Evolutionary conservation across 495 filamentous ascomycete genomes (phyloP).

Genomic region (Podospora sp.): DNA sequence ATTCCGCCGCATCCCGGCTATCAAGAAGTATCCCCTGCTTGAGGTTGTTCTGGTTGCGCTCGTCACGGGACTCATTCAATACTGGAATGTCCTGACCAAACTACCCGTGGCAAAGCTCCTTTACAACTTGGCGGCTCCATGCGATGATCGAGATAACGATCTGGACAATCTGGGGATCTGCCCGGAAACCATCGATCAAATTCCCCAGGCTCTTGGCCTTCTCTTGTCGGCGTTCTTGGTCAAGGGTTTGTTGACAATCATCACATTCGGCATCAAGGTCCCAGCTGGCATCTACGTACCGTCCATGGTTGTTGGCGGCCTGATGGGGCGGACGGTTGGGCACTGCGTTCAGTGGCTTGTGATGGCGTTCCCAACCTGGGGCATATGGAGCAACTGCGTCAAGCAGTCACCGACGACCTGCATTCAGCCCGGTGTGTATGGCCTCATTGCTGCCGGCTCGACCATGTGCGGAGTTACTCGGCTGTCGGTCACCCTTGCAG

Average conservation of each 20-base stretch:
- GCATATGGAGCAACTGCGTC: slow-evolving; percentile 74
- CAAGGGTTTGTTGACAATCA: slow-evolving; percentile 82
- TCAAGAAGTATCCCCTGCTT: slow-evolving; percentile 82
- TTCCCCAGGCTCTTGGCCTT: slow-evolving; percentile 68
- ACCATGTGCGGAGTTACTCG: slow-evolving; percentile 98
- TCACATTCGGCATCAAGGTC: slow-evolving; percentile 94
- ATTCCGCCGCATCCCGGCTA: slow-evolving; percentile 76
- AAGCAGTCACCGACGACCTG: slow-evolving; percentile 72
- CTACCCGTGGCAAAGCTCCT: slow-evolving; percentile 88
- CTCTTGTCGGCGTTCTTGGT: slow-evolving; percentile 81
- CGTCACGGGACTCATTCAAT: slow-evolving; percentile 79
- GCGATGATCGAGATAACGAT: slow-evolving; percentile 56
- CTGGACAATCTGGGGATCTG: slow-evolving; percentile 74
- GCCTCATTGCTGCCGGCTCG: slow-evolving; percentile 88
- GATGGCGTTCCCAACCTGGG: slow-evolving; percentile 67
- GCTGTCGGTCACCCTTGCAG: slow-evolving; percentile 88
- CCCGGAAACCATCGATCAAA: slow-evolving; percentile 69
- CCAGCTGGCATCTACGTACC: slow-evolving; percentile 97
- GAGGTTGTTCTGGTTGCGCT: slow-evolving; percentile 89
- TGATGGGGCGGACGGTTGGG: slow-evolving; percentile 87
- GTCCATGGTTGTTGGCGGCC: slow-evolving; percentile 95
- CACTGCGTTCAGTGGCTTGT: slow-evolving; percentile 84
- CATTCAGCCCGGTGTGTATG: slow-evolving; percentile 94
- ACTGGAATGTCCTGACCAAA: slow-evolving; percentile 92
- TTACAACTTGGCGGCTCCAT: slow-evolving; percentile 87